Evolutionary conservation across 2,329 filamentous ascomycete genomes (phyloP).

Genomic region (Canariomyces notabilis): DNA sequence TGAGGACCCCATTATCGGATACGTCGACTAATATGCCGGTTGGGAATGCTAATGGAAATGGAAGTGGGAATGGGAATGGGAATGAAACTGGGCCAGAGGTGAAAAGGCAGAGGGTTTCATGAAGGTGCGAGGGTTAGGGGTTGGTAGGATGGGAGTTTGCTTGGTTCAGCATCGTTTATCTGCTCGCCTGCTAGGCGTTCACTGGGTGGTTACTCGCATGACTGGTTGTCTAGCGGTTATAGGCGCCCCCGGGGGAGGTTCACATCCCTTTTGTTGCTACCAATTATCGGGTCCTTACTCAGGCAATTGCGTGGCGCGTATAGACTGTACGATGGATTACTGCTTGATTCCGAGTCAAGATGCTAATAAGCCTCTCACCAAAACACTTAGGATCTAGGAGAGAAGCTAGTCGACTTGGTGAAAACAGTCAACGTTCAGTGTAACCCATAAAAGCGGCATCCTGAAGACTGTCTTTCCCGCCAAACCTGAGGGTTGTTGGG

Average conservation of each 20-base stretch:
- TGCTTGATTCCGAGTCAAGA: too few relatives aligned
- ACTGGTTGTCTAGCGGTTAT: not conserved
- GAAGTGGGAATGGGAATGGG: conserved; percentile 11
- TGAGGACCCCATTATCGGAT: conserved; percentile 46
- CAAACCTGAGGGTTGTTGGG: not conserved
- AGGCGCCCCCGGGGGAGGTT: too few relatives aligned
- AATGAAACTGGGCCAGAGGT: conserved; percentile 34
- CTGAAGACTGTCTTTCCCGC: too few relatives aligned
- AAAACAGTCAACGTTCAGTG: not conserved
- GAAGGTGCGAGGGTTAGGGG: not conserved
- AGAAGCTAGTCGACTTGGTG: too few relatives aligned
- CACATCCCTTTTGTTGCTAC: conserved; percentile 3
- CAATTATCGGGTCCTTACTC: not conserved
- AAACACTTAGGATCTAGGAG: too few relatives aligned
- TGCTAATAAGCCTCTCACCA: too few relatives aligned
- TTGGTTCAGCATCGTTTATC: not conserved
- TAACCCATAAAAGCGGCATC: not conserved
- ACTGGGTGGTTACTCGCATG: not conserved
- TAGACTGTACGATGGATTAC: too few relatives aligned
- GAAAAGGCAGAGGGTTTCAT: conserved; percentile 47
- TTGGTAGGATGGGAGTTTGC: not conserved
- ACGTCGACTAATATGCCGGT: conserved; percentile 41
- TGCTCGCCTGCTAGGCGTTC: not conserved
- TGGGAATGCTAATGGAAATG: conserved; percentile 16
- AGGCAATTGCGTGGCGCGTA: not conserved